These are phyloP conservation scores for Arthrobotrys entomopaga DNA, from an alignment of 2,329 filamentous ascomycete genomes.

Conservation along the genomic window DNA sequence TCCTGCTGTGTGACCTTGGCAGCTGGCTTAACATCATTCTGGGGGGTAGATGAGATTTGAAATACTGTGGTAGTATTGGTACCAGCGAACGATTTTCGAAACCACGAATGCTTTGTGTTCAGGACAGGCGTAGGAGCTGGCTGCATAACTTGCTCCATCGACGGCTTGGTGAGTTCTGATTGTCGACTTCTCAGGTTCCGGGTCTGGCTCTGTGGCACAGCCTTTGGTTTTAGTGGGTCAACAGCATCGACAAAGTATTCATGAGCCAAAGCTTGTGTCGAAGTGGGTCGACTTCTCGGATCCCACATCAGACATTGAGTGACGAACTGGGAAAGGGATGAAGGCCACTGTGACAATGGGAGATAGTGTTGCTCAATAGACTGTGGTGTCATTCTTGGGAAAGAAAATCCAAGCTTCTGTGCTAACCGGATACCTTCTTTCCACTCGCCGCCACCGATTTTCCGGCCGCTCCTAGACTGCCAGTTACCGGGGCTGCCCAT, in stretches of 20 bases:
- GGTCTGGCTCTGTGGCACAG: slow-evolving; percentile 72
- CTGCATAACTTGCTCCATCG: slow-evolving; percentile 69
- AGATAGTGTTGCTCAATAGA: slow-evolving; percentile 63
- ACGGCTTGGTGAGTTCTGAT: slow-evolving; percentile 77
- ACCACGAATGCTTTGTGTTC: slow-evolving; percentile 87
- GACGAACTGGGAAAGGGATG: slow-evolving; percentile 87
- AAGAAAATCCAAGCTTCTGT: slow-evolving; percentile 96
- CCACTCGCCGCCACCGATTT: slow-evolving; percentile 96
- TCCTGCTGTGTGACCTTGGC: slow-evolving; percentile 60
- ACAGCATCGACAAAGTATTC: slow-evolving; percentile 94
- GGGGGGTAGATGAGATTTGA: slow-evolving; percentile 56
- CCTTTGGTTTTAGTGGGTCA: slow-evolving; percentile 91
- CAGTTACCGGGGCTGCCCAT: slow-evolving; percentile 99
- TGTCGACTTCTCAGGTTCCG: slow-evolving; percentile 82
- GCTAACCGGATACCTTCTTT: slow-evolving; percentile 91
- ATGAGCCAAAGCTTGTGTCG: slow-evolving; percentile 90
- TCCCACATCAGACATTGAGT: slow-evolving; percentile 99
- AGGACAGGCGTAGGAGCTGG: slow-evolving; percentile 70
- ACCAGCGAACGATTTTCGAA: slow-evolving; percentile 90
- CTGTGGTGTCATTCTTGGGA: slow-evolving; percentile 74
- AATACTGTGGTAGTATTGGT: slow-evolving; percentile 57
- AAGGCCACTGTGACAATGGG: slow-evolving; percentile 88
- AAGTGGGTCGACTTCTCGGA: slow-evolving; percentile 88
- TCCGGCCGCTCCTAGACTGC: slow-evolving; percentile 89
- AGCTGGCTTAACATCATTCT: slow-evolving; percentile 38